Evolutionary conservation across 495 filamentous ascomycete genomes (phyloP).

Genomic region (Rhypophila decipiens): DNA sequence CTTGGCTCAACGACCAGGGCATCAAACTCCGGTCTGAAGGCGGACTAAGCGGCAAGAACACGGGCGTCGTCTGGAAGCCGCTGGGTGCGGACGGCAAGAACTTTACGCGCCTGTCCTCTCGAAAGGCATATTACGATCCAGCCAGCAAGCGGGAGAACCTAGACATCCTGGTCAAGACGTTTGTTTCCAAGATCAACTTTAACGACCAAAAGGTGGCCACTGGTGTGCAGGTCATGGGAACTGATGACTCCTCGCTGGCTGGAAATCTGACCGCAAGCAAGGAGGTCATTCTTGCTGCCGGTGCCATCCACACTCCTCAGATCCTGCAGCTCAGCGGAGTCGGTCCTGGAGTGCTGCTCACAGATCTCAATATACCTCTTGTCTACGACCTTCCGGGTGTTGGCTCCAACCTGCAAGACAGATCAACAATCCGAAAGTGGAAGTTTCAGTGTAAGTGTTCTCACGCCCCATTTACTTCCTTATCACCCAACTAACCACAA

Average conservation of each 20-base stretch:
- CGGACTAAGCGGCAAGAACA: slow-evolving; percentile 4
- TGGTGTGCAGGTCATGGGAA: slow-evolving; percentile 13
- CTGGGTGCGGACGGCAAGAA: slow-evolving; percentile 7
- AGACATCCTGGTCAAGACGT: slow-evolving; percentile 27
- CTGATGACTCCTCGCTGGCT: neutral
- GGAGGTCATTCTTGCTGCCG: slow-evolving; percentile 49
- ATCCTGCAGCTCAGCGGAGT: slow-evolving; percentile 46
- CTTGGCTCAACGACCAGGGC: slow-evolving; percentile 6
- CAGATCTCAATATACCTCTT: slow-evolving; percentile 30
- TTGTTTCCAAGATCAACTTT: slow-evolving; percentile 37
- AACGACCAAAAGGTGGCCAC: slow-evolving; percentile 16
- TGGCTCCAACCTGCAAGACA: slow-evolving; percentile 44
- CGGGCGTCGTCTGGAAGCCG: slow-evolving; percentile 8
- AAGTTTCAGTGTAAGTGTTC: slow-evolving; percentile 16
- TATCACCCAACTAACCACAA: neutral
- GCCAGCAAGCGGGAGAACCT: slow-evolving; percentile 24
- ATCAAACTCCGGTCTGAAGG: slow-evolving; percentile 7
- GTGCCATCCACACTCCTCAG: slow-evolving; percentile 45
- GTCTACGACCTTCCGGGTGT: slow-evolving; percentile 40
- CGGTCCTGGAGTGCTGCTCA: slow-evolving; percentile 34
- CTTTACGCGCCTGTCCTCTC: slow-evolving; percentile 8
- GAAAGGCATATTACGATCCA: slow-evolving; percentile 15
- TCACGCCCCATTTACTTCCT: neutral
- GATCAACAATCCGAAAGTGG: slow-evolving; percentile 13
- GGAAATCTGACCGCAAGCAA: slow-evolving; percentile 24